Evolutionary conservation across 2,329 filamentous ascomycete species (phyloP).

Genomic region (Endothia cerciana): DNA sequence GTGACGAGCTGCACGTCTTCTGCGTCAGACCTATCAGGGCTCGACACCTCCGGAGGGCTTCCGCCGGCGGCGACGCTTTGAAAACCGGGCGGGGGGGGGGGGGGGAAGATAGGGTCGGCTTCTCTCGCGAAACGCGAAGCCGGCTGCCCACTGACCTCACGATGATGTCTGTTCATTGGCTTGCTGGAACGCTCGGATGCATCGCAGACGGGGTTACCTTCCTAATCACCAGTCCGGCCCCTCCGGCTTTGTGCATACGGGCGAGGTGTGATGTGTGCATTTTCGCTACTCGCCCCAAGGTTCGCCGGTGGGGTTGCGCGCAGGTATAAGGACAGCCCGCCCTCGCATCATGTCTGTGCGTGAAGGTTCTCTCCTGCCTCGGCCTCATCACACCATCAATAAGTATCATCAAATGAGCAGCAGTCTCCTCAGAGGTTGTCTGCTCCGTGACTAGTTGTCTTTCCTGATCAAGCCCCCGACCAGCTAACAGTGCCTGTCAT

Average conservation of each 20-base stretch:
- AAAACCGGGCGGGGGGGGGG: background rate
- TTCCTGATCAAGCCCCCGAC: background rate
- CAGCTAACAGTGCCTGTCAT: background rate
- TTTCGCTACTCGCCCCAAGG: background rate
- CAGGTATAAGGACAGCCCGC: conserved; percentile 15
- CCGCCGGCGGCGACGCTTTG: background rate
- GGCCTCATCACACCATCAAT: background rate
- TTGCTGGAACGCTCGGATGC: conserved; percentile 23
- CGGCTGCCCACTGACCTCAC: conserved; percentile 5
- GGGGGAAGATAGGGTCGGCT: conserved; percentile 1
- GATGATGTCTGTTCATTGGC: conserved; percentile 12
- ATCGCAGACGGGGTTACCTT: background rate
- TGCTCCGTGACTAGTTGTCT: background rate
- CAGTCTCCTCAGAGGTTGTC: background rate
- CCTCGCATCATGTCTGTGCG: conserved; percentile 1
- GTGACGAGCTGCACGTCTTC: conserved; percentile 9
- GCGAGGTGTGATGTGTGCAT: conserved; percentile 9
- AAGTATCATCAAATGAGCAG: background rate
- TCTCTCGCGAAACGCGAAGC: conserved; percentile 17
- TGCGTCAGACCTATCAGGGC: conserved; percentile 11
- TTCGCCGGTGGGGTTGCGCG: background rate
- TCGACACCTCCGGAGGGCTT: background rate
- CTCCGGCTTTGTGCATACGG: conserved; percentile 3
- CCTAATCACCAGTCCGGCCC: conserved; percentile 15
- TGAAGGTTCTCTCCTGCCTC: background rate